A percentile compares a stretch with the other conserved stretches of the same genome.
phyloP scores from a whole-genome alignment of 331 rosid genomes.

The Quercus lobata region DNA sequence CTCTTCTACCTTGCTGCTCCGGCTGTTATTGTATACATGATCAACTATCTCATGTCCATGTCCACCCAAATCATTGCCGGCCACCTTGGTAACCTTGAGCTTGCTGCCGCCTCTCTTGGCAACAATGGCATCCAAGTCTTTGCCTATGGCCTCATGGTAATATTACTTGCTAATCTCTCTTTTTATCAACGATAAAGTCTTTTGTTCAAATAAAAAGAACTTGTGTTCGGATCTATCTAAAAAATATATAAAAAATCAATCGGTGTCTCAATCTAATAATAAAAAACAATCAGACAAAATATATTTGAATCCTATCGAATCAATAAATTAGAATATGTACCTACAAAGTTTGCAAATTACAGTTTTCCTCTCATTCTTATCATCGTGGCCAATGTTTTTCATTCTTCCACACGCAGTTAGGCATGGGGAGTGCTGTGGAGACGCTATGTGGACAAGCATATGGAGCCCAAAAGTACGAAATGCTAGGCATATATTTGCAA shows the following conservation, averaged over 20 bases:
- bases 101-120: constrained; percentile 71
- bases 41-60: constrained; percentile 67
- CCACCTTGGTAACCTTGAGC: constrained; percentile 71
- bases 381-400: background rate
- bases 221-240: too few species aligned
- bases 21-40: constrained; percentile 40
- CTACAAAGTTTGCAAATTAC: background rate
- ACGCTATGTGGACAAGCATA: constrained; percentile 81
- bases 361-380: background rate
- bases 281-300: too few species aligned
- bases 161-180: background rate
- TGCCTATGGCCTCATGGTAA: constrained; percentile 72
- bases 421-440: constrained; percentile 92
- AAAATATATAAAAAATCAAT: too few species aligned
- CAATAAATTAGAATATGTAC: too few species aligned
- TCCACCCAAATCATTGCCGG: constrained; percentile 64
- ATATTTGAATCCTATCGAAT: too few species aligned
- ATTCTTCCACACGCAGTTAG: constrained; percentile 38
- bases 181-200: background rate
- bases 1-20: constrained; percentile 60
- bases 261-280: too few species aligned
- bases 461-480: constrained; percentile 54
- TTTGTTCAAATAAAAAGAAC: too few species aligned
- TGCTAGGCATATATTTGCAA: constrained; percentile 69
- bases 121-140: constrained; percentile 67